Conservation (phyloP, 495 filamentous ascomycete species). For the Chaetomium tenue region DNA sequence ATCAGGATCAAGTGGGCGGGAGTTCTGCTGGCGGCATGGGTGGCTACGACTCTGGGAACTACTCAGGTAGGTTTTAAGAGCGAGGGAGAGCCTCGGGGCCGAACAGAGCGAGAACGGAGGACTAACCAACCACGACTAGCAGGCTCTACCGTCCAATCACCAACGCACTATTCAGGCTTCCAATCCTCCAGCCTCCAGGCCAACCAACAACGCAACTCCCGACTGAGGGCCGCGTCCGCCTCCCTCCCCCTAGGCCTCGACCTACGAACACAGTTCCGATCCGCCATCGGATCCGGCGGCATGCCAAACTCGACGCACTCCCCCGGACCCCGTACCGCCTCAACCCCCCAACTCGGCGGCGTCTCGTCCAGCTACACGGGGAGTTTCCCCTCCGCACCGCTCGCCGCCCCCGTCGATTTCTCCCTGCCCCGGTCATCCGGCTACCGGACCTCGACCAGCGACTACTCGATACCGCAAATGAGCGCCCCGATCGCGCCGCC, state of each 20-base stretch:
- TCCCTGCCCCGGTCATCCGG: conserved; percentile 49
- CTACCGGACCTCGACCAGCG: conserved; percentile 41
- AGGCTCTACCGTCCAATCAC: conserved; percentile 50
- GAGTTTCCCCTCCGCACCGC: conserved; percentile 53
- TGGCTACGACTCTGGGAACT: conserved; percentile 52
- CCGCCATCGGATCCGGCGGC: conserved; percentile 41
- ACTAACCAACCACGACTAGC: conserved; percentile 1
- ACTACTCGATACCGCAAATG: conserved; percentile 57
- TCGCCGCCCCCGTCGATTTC: conserved; percentile 55
- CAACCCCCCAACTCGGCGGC: conserved; percentile 42
- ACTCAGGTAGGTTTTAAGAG: conserved; percentile 47
- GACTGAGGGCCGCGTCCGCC: conserved; percentile 49
- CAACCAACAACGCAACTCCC: conserved; percentile 44
- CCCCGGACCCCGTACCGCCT: conserved; percentile 37
- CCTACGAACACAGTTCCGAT: conserved; percentile 50
- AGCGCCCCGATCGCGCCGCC: conserved; percentile 55
- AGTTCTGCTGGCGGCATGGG: conserved; percentile 33
- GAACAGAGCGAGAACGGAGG: background rate
- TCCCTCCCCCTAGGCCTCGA: conserved; percentile 48
- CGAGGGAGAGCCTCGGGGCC: background rate
- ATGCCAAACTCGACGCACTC: conserved; percentile 44
- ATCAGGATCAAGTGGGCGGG: conserved; percentile 33
- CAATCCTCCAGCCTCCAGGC: conserved; percentile 43
- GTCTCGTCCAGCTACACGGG: conserved; percentile 48
- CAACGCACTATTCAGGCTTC: conserved; percentile 46